A percentile compares a stretch with the other conserved stretches of the same genome.
Conservation (phyloP, 2,329 filamentous ascomycete species). For the Aureobasidium zeae region DNA sequence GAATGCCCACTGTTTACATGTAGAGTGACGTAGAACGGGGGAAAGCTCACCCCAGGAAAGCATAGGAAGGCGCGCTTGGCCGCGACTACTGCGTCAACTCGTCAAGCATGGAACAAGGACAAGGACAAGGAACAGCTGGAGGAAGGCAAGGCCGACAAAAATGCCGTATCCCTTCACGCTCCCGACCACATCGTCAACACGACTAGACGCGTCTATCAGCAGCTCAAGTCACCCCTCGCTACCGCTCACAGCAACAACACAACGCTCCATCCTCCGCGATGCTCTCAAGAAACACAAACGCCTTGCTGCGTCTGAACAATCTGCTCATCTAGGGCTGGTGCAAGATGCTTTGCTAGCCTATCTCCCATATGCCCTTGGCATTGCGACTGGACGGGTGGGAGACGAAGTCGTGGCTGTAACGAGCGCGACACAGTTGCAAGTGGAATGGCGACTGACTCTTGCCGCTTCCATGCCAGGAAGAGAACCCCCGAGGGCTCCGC, state of each 20-base stretch:
- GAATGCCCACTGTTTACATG: too few species aligned
- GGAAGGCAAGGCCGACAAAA: neutral
- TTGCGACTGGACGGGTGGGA: conserved; percentile 50
- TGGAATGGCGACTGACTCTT: conserved; percentile 75
- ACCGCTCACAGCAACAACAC: conserved; percentile 69
- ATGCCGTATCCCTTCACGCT: conserved; percentile 90
- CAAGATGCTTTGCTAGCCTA: conserved; percentile 65
- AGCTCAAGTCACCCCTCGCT: conserved; percentile 84
- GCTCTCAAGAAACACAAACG: conserved; percentile 84
- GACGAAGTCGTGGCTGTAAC: conserved; percentile 59
- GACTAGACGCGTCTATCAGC: conserved; percentile 66
- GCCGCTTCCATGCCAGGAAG: conserved; percentile 54
- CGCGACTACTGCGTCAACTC: too few species aligned
- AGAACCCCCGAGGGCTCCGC: conserved; percentile 56
- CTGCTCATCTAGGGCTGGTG: conserved; percentile 60
- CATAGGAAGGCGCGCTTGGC: too few species aligned
- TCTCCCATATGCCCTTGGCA: conserved; percentile 70
- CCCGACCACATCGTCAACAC: conserved; percentile 80
- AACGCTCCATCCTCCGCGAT: conserved; percentile 73
- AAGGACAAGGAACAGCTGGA: neutral
- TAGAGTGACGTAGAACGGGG: too few species aligned
- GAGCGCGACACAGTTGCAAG: conserved; percentile 47
- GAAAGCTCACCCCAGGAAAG: too few species aligned
- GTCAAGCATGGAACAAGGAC: neutral
- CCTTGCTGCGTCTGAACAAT: conserved; percentile 61